Conservation (phyloP, 441 rosid genomes). For the Hura crepitans region DNA sequence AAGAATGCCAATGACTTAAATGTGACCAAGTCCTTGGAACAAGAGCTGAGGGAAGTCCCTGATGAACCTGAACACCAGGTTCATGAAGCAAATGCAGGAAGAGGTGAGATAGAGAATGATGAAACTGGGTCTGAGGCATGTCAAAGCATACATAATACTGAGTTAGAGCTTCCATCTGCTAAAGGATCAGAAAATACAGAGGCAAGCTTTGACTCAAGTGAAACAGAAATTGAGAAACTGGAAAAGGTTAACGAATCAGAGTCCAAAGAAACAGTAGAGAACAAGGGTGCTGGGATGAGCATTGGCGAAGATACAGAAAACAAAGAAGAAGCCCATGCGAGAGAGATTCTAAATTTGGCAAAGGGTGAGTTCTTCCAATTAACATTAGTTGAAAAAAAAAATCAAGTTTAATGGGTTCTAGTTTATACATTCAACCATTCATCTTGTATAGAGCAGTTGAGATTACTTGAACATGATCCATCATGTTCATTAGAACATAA, state of each 20-base stretch:
- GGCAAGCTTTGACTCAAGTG: conserved; percentile 22
- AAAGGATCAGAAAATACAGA: conserved; percentile 19
- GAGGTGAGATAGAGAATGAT: conserved; percentile 20
- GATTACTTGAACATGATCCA: no score
- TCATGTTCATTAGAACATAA: no score
- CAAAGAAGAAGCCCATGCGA: conserved; percentile 24
- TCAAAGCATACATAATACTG: conserved; percentile 17
- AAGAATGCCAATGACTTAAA: conserved; percentile 23
- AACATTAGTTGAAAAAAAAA: neutral
- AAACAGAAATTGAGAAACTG: conserved; percentile 11
- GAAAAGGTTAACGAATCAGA: conserved; percentile 18
- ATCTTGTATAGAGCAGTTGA: no score
- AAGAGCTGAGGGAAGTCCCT: conserved; percentile 18
- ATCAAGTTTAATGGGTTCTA: neutral
- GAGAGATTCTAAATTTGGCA: conserved; percentile 16
- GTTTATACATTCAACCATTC: neutral
- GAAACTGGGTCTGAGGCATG: conserved; percentile 24
- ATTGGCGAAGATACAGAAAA: conserved; percentile 20
- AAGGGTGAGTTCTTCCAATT: conserved; percentile 25
- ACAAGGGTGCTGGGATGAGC: conserved; percentile 16
- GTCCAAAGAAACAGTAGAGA: conserved; percentile 19
- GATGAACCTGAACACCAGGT: conserved; percentile 28
- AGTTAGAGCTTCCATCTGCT: conserved; percentile 17
- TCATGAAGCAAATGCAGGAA: conserved; percentile 24
- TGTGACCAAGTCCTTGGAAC: conserved; percentile 9